These are phyloP conservation scores for Nicotiana sylvestris DNA, from an alignment of 257 asterid genomes.

Conservation along the genomic window DNA sequence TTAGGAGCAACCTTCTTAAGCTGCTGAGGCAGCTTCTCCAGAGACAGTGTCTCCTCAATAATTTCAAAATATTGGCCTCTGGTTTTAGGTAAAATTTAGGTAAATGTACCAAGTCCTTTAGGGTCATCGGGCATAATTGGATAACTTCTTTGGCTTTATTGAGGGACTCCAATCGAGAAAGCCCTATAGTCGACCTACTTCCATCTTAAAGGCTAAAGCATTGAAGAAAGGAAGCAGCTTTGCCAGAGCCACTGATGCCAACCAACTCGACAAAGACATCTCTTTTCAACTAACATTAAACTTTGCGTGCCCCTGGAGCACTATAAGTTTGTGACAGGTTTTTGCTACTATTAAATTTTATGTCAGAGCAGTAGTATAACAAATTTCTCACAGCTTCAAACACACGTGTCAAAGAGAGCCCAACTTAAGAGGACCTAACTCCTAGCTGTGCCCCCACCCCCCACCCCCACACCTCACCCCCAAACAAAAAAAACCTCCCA, in stretches of 20 bases:
- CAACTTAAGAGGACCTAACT: not conserved
- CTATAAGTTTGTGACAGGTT: not conserved
- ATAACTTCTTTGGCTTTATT: too few relatives aligned
- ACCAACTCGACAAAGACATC: too few relatives aligned
- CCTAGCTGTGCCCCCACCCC: not conserved
- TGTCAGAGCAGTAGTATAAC: not conserved
- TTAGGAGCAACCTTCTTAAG: not conserved
- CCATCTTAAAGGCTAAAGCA: too few relatives aligned
- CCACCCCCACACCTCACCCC: too few relatives aligned
- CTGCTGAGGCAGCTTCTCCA: not conserved
- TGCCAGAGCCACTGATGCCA: too few relatives aligned
- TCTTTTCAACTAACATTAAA: not conserved
- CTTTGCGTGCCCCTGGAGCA: not conserved
- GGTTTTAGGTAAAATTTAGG: not conserved
- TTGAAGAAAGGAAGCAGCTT: too few relatives aligned
- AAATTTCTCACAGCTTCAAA: not conserved
- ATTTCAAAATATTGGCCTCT: not conserved
- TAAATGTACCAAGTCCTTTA: not conserved
- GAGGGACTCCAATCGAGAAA: too few relatives aligned
- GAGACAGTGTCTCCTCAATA: not conserved
- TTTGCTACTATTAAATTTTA: not conserved
- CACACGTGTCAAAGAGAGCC: too few relatives aligned
- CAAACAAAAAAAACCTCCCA: too few relatives aligned
- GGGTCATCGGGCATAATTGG: not conserved
- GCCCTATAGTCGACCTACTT: too few relatives aligned